These are phyloP conservation scores for Pistacia vera DNA, from an alignment of 345 rosid species.

Conservation along the genomic window DNA sequence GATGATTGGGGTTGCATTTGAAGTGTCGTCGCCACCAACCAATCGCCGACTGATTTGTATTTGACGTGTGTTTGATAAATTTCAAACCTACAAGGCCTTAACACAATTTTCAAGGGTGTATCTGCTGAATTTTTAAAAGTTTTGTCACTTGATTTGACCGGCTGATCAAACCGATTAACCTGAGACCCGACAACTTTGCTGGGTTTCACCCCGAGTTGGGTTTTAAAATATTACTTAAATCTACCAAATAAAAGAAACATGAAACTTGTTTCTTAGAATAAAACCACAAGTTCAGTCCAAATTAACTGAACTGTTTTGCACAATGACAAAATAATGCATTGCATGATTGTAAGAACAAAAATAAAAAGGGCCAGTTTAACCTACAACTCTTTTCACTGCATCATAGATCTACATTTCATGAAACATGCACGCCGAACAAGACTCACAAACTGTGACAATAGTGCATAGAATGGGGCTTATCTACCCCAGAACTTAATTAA, in stretches of 20 bases:
- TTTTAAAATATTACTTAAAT: too few species aligned
- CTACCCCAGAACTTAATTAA: constrained; percentile 3
- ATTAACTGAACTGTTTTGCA: constrained; percentile 4
- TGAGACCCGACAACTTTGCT: too few species aligned
- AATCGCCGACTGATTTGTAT: too few species aligned
- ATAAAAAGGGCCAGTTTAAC: neutral
- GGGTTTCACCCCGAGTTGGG: too few species aligned
- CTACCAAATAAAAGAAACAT: neutral
- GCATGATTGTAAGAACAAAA: neutral
- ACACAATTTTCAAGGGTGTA: too few species aligned
- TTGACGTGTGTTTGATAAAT: too few species aligned
- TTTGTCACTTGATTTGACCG: too few species aligned
- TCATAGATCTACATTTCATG: constrained; percentile 11
- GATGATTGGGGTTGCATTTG: too few species aligned
- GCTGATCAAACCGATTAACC: too few species aligned
- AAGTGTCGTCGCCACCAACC: too few species aligned
- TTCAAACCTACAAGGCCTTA: too few species aligned
- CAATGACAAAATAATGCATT: constrained; percentile 5
- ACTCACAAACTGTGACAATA: constrained; percentile 3
- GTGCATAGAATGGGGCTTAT: neutral
- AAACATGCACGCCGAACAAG: constrained; percentile 19
- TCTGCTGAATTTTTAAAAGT: too few species aligned
- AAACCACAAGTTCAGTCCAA: neutral
- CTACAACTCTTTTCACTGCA: constrained; percentile 14
- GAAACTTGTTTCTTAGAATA: neutral